Evolutionary conservation across 179 eudicot genomes (phyloP).

Genomic region (Heliamphora pulchella): DNA sequence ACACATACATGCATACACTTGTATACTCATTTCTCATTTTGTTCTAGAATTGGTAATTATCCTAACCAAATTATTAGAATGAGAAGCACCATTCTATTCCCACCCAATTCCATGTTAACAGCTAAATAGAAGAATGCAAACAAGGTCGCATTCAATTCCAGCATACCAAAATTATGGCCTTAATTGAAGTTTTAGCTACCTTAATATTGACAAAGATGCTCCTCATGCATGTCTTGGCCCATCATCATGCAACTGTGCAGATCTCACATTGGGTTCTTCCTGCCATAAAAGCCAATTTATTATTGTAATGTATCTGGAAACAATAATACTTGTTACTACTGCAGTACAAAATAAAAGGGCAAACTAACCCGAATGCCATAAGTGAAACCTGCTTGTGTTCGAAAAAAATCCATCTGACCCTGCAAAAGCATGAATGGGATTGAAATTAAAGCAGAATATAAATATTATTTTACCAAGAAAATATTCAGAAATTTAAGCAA

Average conservation of each 20-base stretch:
- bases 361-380: conserved; percentile 75
- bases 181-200: conserved; percentile 5
- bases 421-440: conserved; percentile 25
- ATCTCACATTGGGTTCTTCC: conserved; percentile 71
- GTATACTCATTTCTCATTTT: background rate
- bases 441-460: background rate
- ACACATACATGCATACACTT: background rate
- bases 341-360: background rate
- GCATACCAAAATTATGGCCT: background rate
- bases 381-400: conserved; percentile 46
- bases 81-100: background rate
- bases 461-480: background rate
- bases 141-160: background rate
- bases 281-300: conserved; percentile 23
- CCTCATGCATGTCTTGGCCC: conserved; percentile 55
- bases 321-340: background rate
- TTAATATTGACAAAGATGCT: conserved; percentile 12
- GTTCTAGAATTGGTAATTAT: background rate
- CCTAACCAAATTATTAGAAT: background rate
- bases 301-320: background rate
- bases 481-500: background rate
- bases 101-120: background rate
- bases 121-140: background rate
- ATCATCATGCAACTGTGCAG: conserved; percentile 69
- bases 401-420: conserved; percentile 86